Conservation (phyloP, 805 yeast species). For the Metschnikowia aberdeeniae region DNA sequence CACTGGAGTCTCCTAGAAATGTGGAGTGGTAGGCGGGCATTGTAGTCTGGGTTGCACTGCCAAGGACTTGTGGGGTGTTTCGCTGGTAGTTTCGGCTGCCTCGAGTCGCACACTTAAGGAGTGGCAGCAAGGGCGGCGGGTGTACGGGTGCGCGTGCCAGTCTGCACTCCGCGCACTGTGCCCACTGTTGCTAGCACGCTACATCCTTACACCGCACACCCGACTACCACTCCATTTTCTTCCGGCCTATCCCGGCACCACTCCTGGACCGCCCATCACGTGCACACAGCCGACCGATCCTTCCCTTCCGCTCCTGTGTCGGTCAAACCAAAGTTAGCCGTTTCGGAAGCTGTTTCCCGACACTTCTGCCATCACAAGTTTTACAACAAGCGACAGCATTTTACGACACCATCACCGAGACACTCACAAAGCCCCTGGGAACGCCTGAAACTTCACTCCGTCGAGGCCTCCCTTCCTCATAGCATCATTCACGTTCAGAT, state of each 20-base stretch:
- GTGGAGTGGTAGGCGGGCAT: conserved; percentile 79
- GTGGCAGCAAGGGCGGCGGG: too few species aligned
- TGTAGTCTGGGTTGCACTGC: neutral
- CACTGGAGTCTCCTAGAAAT: conserved; percentile 49
- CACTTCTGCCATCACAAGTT: too few species aligned
- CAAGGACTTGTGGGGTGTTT: too few species aligned
- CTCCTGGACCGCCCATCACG: neutral
- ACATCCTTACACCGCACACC: conserved; percentile 4
- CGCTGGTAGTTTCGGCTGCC: neutral
- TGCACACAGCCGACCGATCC: neutral
- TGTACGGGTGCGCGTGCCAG: neutral
- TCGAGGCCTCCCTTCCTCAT: neutral
- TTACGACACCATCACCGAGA: neutral
- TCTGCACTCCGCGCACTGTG: neutral
- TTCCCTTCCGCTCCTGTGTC: neutral
- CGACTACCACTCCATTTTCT: conserved; percentile 2
- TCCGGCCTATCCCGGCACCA: neutral
- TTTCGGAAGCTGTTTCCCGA: neutral
- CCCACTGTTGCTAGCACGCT: neutral
- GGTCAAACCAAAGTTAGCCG: neutral
- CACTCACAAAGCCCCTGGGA: neutral
- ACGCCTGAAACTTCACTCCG: neutral
- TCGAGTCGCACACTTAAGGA: neutral
- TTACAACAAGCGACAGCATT: too few species aligned
- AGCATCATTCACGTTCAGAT: neutral